Base-by-base conservation (phyloP, 164 flowering plant genomes). In the Vitis rotundifolia region DNA sequence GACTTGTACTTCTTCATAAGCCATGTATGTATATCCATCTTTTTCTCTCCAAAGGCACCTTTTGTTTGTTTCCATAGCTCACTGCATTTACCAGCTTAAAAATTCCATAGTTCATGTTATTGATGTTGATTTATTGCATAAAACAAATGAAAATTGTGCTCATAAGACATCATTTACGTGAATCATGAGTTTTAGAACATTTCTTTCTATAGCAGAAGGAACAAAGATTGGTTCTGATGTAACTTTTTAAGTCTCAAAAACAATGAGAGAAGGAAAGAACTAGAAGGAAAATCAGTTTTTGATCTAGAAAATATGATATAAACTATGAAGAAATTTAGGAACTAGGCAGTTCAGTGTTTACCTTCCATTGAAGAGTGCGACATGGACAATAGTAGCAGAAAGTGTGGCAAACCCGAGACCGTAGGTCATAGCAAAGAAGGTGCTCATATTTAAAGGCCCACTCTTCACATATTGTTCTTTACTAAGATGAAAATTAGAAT, bases 341-440 rank as follows among this genome's bases (percentile, higher is more conserved):
- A 22, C 26, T 1, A 22, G 26, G 0, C 26, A 22, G 26, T 22
- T 3, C 13, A 37, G 2, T 26, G 1, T 7, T 68, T 82, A 82
- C 88, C 84, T 79, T 77, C 89, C 88, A 61, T 82, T 67, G 68
- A 87, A 87, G 47, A 85, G 82, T 0, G 76, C 5, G 18, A 87
- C 83, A 65, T 87, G 91, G 47, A 84, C 82, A 54, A 84, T 0
- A 2, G 89, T 85, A 18, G 91, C 86, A 59, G 88, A 18, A 9
- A 87, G 83, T 1, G 86, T 73, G 0, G 91, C 88, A 69, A 87
- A 87, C 37, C 88, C 87, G 29, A 83, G 67, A 2, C 89, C 91
- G 70, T 83, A 85, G 48, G 86, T 80, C 80, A 85, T 65, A 15
- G 89, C 84, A 59, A 87, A 87, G 71, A 87, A 78, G 13, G 86